Conservation (phyloP, 495 filamentous ascomycete species). For the Apiosordaria backusii region DNA sequence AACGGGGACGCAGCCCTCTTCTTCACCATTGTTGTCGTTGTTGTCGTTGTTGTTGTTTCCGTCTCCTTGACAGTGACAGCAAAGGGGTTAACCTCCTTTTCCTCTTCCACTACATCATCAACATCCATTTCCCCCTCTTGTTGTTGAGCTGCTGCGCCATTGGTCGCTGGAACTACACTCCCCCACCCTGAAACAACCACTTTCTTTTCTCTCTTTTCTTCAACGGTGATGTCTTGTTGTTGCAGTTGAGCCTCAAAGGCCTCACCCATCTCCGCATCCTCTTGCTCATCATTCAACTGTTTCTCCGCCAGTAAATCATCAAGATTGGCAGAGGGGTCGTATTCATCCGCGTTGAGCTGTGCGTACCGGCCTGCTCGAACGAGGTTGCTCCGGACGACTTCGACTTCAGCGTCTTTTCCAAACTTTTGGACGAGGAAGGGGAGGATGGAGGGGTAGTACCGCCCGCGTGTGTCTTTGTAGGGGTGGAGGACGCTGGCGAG, state of each 20-base stretch:
- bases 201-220: slow-evolving; percentile 19
- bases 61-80: slow-evolving; percentile 8
- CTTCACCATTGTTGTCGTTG: not conserved
- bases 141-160: not conserved
- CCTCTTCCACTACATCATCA: too few species aligned
- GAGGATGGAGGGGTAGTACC: slow-evolving; percentile 64
- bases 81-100: slow-evolving; percentile 18
- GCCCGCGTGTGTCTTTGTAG: slow-evolving; percentile 54
- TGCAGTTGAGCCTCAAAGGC: slow-evolving; percentile 20
- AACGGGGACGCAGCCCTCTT: slow-evolving; percentile 25
- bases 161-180: not conserved
- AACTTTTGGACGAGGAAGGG: slow-evolving; percentile 66
- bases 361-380: slow-evolving; percentile 27
- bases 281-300: slow-evolving; percentile 7
- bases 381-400: slow-evolving; percentile 59
- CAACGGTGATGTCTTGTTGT: slow-evolving; percentile 14
- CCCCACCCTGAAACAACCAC: not conserved
- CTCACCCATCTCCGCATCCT: slow-evolving; percentile 26
- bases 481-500: slow-evolving; percentile 77
- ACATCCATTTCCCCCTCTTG: slow-evolving; percentile 15
- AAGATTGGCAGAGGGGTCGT: slow-evolving; percentile 15
- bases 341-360: slow-evolving; percentile 42
- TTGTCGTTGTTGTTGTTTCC: too few species aligned
- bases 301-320: slow-evolving; percentile 9
- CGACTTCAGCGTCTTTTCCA: slow-evolving; percentile 59